phyloP scores from a whole-genome alignment of 352 stramenopile species.

The Plasmopara muralis region DNA sequence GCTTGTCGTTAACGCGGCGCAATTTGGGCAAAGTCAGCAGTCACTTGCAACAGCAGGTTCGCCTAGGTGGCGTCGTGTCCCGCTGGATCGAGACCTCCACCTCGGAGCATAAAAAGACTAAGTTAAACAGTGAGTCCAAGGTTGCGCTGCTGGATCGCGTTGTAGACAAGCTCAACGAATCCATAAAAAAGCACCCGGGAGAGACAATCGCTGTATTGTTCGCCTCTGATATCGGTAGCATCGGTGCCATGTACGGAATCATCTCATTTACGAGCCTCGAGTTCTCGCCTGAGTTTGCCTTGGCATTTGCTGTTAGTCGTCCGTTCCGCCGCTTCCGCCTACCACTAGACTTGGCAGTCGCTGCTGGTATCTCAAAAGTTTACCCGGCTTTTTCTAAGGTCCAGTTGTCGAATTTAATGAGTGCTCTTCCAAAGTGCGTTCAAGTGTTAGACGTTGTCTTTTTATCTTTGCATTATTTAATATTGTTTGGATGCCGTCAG shows the following conservation, averaged over 20 bases:
- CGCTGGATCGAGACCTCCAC: slow-evolving; percentile 6
- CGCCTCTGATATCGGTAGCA: slow-evolving; percentile 72
- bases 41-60: too few relatives aligned
- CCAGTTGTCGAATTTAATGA: slow-evolving; percentile 56
- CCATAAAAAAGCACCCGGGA: slow-evolving; percentile 62
- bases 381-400: slow-evolving; percentile 72
- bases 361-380: slow-evolving; percentile 55
- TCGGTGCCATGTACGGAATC: slow-evolving; percentile 71
- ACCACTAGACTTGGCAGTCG: slow-evolving; percentile 64
- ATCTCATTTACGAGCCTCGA: slow-evolving; percentile 52
- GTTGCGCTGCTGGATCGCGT: slow-evolving; percentile 49
- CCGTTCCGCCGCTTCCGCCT: slow-evolving; percentile 77
- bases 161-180: slow-evolving; percentile 69
- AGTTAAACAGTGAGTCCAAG: slow-evolving; percentile 2
- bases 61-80: not conserved
- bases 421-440: slow-evolving; percentile 47
- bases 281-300: slow-evolving; percentile 81
- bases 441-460: too few relatives aligned
- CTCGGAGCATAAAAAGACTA: slow-evolving; percentile 3
- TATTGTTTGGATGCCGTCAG: slow-evolving; percentile 10
- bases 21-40: too few relatives aligned
- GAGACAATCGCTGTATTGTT: slow-evolving; percentile 77
- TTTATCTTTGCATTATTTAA: too few relatives aligned
- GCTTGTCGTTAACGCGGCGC: too few relatives aligned
- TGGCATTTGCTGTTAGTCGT: slow-evolving; percentile 77